Conservation (phyloP, 257 asterid species). For the Orobanche coerulescens region DNA sequence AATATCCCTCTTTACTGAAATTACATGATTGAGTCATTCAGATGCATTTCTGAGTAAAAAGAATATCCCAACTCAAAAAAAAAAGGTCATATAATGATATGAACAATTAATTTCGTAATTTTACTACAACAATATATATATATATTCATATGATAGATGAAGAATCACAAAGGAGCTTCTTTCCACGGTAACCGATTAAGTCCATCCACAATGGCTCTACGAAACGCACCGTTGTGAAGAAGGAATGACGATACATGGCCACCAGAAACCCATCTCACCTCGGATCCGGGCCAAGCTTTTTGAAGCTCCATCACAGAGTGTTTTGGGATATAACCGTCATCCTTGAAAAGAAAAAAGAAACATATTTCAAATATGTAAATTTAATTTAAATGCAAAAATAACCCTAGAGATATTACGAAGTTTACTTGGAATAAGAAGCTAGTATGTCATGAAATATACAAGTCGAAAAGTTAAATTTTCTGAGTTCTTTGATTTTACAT, state of each 20-base stretch:
- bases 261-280: conserved; percentile 92
- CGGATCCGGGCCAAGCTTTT: conserved; percentile 98
- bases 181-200: conserved; percentile 76
- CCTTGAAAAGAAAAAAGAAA: conserved; percentile 32
- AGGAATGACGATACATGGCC: conserved; percentile 92
- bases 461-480: not conserved
- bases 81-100: too few relatives aligned
- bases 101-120: too few relatives aligned
- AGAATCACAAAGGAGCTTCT: conserved; percentile 38
- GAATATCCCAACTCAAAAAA: too few relatives aligned
- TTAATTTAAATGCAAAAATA: conserved; percentile 7
- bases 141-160: not conserved
- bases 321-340: conserved; percentile 89
- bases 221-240: conserved; percentile 69
- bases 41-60: too few relatives aligned
- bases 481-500: not conserved
- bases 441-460: not conserved
- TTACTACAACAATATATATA: too few relatives aligned
- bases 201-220: conserved; percentile 78
- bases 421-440: not conserved
- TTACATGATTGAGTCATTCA: too few relatives aligned
- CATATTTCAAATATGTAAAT: not conserved
- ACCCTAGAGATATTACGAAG: not conserved
- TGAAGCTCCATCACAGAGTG: conserved; percentile 87
- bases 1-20: too few relatives aligned